Conservation (phyloP, 2,329 filamentous ascomycete genomes). For the Nemania sp. region DNA sequence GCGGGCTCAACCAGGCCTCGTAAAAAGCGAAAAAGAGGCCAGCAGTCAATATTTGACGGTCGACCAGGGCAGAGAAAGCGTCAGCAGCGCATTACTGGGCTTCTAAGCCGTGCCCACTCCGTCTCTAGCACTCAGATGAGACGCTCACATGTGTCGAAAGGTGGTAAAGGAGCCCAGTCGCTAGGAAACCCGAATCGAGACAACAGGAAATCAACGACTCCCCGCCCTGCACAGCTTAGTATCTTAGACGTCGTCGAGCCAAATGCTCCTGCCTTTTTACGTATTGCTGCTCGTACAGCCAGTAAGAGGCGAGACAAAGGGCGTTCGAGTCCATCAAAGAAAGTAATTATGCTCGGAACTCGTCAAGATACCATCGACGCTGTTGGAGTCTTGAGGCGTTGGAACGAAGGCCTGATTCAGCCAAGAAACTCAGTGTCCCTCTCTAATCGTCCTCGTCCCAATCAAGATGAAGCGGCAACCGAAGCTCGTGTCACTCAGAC, state of each 20-base stretch:
- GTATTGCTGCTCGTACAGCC: slow-evolving; percentile 70
- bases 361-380: slow-evolving; percentile 72
- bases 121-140: slow-evolving; percentile 26
- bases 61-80: slow-evolving; percentile 43
- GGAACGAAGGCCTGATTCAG: slow-evolving; percentile 66
- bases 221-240: slow-evolving; percentile 62
- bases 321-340: slow-evolving; percentile 65
- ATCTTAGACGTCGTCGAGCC: slow-evolving; percentile 70
- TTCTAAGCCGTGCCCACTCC: slow-evolving; percentile 42
- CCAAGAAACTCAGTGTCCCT: slow-evolving; percentile 50
- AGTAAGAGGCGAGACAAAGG: slow-evolving; percentile 62
- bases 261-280: slow-evolving; percentile 68
- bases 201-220: slow-evolving; percentile 23
- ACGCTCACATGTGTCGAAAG: slow-evolving; percentile 5
- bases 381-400: slow-evolving; percentile 63
- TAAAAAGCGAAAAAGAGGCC: slow-evolving; percentile 49
- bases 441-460: slow-evolving; percentile 3
- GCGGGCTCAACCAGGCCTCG: slow-evolving; percentile 44
- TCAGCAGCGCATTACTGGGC: slow-evolving; percentile 50
- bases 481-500: slow-evolving; percentile 4
- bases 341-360: slow-evolving; percentile 70
- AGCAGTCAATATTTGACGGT: slow-evolving; percentile 51
- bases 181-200: slow-evolving; percentile 28
- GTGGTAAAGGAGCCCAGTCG: slow-evolving; percentile 11
- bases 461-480: slow-evolving; percentile 1